Evolutionary conservation across 306 rosid species (phyloP), one percentile per base, ranked within the genome.

Genomic region (Styphnolobium japonicum): DNA sequence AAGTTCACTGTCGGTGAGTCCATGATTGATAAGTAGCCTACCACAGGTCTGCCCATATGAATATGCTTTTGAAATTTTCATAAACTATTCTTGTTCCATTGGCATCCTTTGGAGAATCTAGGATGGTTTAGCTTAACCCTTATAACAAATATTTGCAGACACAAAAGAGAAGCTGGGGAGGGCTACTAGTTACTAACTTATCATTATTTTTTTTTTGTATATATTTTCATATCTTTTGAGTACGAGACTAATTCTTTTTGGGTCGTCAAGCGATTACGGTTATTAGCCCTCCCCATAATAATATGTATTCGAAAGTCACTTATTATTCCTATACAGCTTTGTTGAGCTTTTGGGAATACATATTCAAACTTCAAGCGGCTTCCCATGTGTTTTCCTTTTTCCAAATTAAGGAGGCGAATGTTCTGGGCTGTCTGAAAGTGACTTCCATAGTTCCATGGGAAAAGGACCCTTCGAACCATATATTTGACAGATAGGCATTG

Each of bases 21-120:
- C 78, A 83, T 84, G 77, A 70, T 78, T 37, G 42, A 42, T 69
- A 46, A 33, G 73, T 65, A 56, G 74, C 84, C 82, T 79, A 76
- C 81, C 27, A 71, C 22, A 61, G 81, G 80, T 78, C 81, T 87
- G 85, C 83, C 87, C 67, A 37, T 82, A 85, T 80, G 90, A 88
- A 80, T 48, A 83, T 79, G 81, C 39, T n/a, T 82, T 77, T 71
- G 69, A 78, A 69, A 53, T 78, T 43, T 16, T 60, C 27, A 61
- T 46, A 80, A 77, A 79, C 10, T 66, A 56, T 43, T 53, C 23
- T 80, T 60, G 53, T 62, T 49, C n/a, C n/a, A n/a, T n/a, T n/a
- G n/a, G n/a, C n/a, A n/a, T n/a, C n/a, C n/a, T n/a, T n/a, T n/a
- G n/a, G 5, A 61, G 49, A 55, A 51, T 31, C 31, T 27, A 70